These are phyloP conservation scores for Cyclocybe cylindracea DNA, from an alignment of 768 basidiomycete genomes.

Conservation along the genomic window DNA sequence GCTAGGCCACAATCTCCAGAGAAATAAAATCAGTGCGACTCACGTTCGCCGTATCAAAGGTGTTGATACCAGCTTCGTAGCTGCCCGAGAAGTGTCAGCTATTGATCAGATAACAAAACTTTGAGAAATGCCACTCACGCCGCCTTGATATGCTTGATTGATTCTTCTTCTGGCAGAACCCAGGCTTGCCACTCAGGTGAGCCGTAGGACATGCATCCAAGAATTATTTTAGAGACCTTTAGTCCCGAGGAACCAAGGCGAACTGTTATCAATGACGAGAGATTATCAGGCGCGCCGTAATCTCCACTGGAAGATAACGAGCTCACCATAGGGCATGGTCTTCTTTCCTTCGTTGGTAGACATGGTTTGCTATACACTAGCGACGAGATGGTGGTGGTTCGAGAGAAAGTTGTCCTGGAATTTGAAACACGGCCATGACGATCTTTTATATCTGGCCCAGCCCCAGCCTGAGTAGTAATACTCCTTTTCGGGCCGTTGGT, in stretches of 20 bases:
- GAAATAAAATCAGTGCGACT: not conserved
- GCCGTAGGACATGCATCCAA: slow-evolving; percentile 67
- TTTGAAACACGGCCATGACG: no score
- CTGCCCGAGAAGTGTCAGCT: slow-evolving; percentile 19
- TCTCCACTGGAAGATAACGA: not conserved
- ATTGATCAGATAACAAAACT: not conserved
- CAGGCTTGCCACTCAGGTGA: slow-evolving; percentile 50
- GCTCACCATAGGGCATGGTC: slow-evolving; percentile 27
- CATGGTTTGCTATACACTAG: no score
- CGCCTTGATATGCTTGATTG: slow-evolving; percentile 52
- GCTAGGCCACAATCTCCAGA: not conserved
- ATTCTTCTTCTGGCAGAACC: slow-evolving; percentile 49
- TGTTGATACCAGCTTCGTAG: slow-evolving; percentile 65
- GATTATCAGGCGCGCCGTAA: not conserved
- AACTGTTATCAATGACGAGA: slow-evolving; percentile 27
- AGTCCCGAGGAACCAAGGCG: slow-evolving; percentile 52
- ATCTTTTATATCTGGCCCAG: no score
- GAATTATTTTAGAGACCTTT: slow-evolving; percentile 63
- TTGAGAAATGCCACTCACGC: slow-evolving; percentile 28
- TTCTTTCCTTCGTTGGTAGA: slow-evolving; percentile 1
- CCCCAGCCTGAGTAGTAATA: no score
- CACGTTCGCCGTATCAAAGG: slow-evolving; percentile 61
- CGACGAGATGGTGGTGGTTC: no score
- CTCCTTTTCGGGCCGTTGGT: no score
- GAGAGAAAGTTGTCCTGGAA: no score